Percentiles rank a stretch among this genome's conserved stretches.
Conservation (phyloP, 495 filamentous ascomycete genomes). For the Talaromyces proteolyticus region DNA sequence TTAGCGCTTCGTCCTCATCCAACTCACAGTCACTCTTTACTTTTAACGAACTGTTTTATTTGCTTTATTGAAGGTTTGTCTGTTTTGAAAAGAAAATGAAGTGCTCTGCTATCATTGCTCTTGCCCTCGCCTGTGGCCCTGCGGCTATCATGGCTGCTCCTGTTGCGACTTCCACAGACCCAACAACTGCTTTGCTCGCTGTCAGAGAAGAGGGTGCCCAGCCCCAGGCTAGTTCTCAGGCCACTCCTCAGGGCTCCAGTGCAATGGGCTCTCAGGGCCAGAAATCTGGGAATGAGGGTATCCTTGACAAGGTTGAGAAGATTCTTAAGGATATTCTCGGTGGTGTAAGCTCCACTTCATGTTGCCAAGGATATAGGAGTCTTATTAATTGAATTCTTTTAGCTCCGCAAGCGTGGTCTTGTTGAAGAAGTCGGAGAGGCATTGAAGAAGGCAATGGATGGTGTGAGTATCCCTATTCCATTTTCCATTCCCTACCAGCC, state of each 20-base stretch:
- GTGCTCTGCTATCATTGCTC: slow-evolving; percentile 28
- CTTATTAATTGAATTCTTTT: not conserved
- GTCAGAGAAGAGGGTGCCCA: not conserved
- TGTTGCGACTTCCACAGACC: slow-evolving; percentile 5
- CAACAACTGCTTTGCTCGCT: not conserved
- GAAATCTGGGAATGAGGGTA: not conserved
- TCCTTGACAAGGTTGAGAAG: slow-evolving; percentile 4
- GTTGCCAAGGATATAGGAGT: not conserved
- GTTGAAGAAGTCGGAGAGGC: slow-evolving; percentile 3
- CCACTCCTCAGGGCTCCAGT: not conserved
- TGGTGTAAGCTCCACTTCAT: not conserved
- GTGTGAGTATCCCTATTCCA: not conserved
- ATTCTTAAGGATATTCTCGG: slow-evolving; percentile 4
- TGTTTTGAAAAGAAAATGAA: slow-evolving; percentile 24
- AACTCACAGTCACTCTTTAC: slow-evolving; percentile 13
- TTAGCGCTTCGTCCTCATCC: slow-evolving; percentile 9
- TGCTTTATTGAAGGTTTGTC: not conserved
- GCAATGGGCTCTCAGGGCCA: not conserved
- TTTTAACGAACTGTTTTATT: not conserved
- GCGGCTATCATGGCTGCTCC: slow-evolving; percentile 27
- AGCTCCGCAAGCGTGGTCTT: slow-evolving; percentile 8
- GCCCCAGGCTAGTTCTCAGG: not conserved
- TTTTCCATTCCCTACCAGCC: too few species aligned
- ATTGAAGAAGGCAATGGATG: not conserved
- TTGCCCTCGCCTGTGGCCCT: slow-evolving; percentile 27